Evolutionary conservation across 345 rosid genomes (phyloP).

Genomic region (Hypericum perforatum): DNA sequence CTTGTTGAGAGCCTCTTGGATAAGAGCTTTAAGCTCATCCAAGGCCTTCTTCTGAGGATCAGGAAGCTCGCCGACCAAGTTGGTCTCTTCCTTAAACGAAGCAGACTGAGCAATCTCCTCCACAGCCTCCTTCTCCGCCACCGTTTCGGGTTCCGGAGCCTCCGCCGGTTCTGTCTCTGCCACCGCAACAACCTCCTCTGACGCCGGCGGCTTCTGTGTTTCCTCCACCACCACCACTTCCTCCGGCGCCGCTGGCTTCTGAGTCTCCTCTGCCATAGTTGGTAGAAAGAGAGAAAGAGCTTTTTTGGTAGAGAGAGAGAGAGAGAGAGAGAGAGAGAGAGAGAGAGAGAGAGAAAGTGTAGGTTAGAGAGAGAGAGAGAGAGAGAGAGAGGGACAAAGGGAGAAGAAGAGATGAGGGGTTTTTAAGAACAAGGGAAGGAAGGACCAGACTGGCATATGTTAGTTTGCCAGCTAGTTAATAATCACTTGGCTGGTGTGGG

Average conservation of each 20-base stretch:
- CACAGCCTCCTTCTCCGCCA: background rate
- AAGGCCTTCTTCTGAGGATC: constrained; percentile 19
- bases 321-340: background rate
- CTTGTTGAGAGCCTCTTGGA: constrained; percentile 20
- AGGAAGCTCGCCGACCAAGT: constrained; percentile 18
- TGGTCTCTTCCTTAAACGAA: constrained; percentile 22
- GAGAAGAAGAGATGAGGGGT: background rate
- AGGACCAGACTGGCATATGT: constrained; percentile 1
- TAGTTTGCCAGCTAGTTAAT: constrained; percentile 1
- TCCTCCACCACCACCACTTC: background rate
- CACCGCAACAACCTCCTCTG: too few relatives aligned
- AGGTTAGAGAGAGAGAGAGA: too few relatives aligned
- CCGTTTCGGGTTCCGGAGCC: background rate
- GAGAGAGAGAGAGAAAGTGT: constrained; percentile 1
- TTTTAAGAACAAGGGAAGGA: background rate
- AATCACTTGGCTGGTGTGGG: background rate
- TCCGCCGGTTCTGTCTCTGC: background rate
- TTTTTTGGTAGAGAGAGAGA: background rate
- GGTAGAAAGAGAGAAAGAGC: background rate
- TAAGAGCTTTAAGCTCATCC: constrained; percentile 18
- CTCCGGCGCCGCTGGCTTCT: background rate
- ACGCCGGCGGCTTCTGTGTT: background rate
- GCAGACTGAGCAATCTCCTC: constrained; percentile 9
- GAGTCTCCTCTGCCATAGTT: constrained; percentile 3
- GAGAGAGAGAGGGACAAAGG: background rate